Percentiles rank a stretch among this genome's conserved stretches.
Evolutionary conservation across 2,329 filamentous ascomycete species (phyloP).

Genomic region (Chaetomium sp.): DNA sequence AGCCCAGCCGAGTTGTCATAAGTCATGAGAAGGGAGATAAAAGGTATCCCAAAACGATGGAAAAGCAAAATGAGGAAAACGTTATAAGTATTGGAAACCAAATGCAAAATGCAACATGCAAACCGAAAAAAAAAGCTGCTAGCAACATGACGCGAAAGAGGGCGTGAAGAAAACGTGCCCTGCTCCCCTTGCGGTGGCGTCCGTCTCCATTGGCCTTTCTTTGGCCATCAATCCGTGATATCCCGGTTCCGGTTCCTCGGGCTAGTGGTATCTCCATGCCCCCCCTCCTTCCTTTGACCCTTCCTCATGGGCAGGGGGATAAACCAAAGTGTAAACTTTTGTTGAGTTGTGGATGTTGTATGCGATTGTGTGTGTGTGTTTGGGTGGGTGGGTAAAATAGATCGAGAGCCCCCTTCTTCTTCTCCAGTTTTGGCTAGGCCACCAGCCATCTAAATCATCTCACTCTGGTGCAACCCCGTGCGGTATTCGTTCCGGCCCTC

Average conservation of each 20-base stretch:
- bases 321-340: too few species aligned
- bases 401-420: neutral
- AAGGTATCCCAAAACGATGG: slow-evolving; percentile 4
- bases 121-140: neutral
- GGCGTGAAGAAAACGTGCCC: neutral
- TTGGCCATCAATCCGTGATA: neutral
- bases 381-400: neutral
- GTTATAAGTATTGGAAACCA: slow-evolving; percentile 1
- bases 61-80: slow-evolving; percentile 1
- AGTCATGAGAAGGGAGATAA: slow-evolving; percentile 14
- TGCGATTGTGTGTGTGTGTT: neutral
- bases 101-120: neutral
- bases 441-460: slow-evolving; percentile 53
- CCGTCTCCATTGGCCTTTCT: neutral
- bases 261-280: neutral
- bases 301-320: too few species aligned
- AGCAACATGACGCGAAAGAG: neutral
- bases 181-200: neutral
- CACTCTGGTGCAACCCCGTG: slow-evolving; percentile 56
- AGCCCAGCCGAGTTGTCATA: slow-evolving; percentile 2
- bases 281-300: neutral
- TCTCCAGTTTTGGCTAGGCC: neutral
- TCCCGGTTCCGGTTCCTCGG: neutral
- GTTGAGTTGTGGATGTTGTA: neutral
- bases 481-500: slow-evolving; percentile 44